phyloP scores from a whole-genome alignment of 1,139 yeast genomes.

The Scheffersomyces cryptocercus region DNA sequence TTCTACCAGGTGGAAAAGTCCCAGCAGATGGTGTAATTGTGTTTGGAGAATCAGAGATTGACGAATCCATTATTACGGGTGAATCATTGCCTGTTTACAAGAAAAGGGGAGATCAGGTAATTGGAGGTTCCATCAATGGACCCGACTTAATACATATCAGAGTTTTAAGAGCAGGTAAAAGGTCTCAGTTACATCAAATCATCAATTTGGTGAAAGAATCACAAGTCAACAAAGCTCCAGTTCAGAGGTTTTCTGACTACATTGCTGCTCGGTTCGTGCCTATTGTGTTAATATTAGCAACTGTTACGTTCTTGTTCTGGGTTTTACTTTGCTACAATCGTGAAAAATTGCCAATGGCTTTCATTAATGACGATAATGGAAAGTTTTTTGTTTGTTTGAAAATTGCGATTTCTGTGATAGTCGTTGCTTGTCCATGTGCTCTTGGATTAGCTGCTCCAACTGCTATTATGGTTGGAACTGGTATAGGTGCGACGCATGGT shows the following conservation, averaged over 20 bases:
- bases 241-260: constrained; percentile 84
- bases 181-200: constrained; percentile 85
- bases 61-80: constrained; percentile 89
- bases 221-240: constrained; percentile 85
- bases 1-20: constrained; percentile 82
- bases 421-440: constrained; percentile 98
- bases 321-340: constrained; percentile 35
- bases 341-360: constrained; percentile 51
- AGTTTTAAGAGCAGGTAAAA: constrained; percentile 73
- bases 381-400: constrained; percentile 70
- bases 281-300: constrained; percentile 59
- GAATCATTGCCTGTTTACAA: constrained; percentile 80
- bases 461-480: constrained; percentile 98
- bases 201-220: constrained; percentile 86
- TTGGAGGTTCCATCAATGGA: constrained; percentile 92
- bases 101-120: constrained; percentile 57
- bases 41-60: constrained; percentile 77
- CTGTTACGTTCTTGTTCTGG: constrained; percentile 75
- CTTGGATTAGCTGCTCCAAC: constrained; percentile 97
- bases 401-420: constrained; percentile 89
- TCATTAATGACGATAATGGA: constrained; percentile 55
- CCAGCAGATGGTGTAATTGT: constrained; percentile 90
- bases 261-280: constrained; percentile 90
- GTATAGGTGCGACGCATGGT: constrained; percentile 90
- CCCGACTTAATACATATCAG: constrained; percentile 68